Evolutionary conservation across 1,139 yeast species (phyloP), one percentile per base, ranked within the genome.

Genomic region (Yamadazyma membranifaciens): DNA sequence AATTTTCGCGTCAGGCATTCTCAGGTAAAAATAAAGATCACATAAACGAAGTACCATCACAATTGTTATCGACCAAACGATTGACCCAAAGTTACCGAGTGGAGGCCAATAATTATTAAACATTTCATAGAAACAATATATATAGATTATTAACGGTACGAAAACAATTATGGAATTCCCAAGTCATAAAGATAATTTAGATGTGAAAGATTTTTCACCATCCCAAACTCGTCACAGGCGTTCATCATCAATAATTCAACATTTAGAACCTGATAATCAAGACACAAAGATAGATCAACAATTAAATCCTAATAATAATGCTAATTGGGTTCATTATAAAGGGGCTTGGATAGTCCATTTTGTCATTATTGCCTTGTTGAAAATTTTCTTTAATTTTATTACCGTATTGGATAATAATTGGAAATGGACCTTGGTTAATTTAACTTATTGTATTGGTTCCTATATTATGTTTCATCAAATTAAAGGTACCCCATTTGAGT

Each of bases 281-380:
- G 98, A 91, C 54, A 95, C 92, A 39, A 88, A 84, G 58, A 87
- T 86, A 55, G 98, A 92, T 62, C 98, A 92, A 65, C 84, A 87
- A 41, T 75, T 91, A 41, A 80, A 84, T 50, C 92, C 95, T 16
- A 92, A 92, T 59, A 76, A 88, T 62, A 92, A 92, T 61, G 97
- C 97, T 36, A 83, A 84, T 51, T 92, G 98, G 98, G 97, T 92
- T 32, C 87, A 89, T 59, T 86, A 82, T 55, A 89, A 92, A 56
- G 95, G 95, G 36, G 98, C 98, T 1, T 92, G 98, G 98, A 70
- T 84, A 25, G 83, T 92, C 43, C 98, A 92, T 63, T 72, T 91
- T 43, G 95, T 91, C 26, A 75, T 92, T 37, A 87, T 92, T 43
- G 60, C 80, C 33, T 68, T 88, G 40, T 69, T 91, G 44, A 87